Evolutionary conservation across 1,284 basidiomycete species (phyloP).

Genomic region (Rhodotorula glutinis): DNA sequence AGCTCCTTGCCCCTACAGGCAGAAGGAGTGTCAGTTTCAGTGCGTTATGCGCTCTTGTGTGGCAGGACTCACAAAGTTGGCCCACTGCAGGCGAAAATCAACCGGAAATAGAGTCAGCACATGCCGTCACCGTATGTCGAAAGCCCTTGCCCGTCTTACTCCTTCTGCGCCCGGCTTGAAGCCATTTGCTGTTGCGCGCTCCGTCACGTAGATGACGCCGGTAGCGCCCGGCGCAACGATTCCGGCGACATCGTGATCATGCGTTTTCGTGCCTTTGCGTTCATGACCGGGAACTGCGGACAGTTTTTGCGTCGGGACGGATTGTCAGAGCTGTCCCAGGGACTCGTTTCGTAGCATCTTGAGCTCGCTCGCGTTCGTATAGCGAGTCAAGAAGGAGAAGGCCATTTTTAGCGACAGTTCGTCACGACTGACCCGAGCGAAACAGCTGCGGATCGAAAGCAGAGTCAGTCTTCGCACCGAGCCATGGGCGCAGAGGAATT

Average conservation of each 20-base stretch:
- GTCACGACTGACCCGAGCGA: constrained; percentile 9
- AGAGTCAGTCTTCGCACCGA: neutral
- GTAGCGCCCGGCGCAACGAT: constrained; percentile 52
- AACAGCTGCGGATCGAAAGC: constrained; percentile 1
- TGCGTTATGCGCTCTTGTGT: neutral
- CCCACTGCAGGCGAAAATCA: constrained; percentile 58
- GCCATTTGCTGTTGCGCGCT: constrained; percentile 34
- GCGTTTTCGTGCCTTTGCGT: constrained; percentile 49
- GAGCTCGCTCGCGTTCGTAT: no score
- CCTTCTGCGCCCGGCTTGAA: constrained; percentile 11
- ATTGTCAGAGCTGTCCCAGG: neutral
- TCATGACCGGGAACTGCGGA: constrained; percentile 27
- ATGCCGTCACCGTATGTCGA: neutral
- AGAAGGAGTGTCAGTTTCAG: neutral
- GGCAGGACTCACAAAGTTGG: constrained; percentile 56
- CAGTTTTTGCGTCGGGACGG: no score
- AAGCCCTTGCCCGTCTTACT: neutral
- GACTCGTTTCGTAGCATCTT: neutral
- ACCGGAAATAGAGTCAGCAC: neutral
- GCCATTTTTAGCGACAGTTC: neutral
- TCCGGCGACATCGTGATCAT: constrained; percentile 77
- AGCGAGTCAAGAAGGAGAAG: neutral
- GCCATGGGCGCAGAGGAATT: neutral
- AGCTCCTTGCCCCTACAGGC: constrained; percentile 64
- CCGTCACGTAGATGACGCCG: constrained; percentile 70